A percentile compares a stretch with the other conserved stretches of the same genome.
phyloP scores from a whole-genome alignment of 2,329 filamentous ascomycete genomes.

The Orbilia oligospora region DNA sequence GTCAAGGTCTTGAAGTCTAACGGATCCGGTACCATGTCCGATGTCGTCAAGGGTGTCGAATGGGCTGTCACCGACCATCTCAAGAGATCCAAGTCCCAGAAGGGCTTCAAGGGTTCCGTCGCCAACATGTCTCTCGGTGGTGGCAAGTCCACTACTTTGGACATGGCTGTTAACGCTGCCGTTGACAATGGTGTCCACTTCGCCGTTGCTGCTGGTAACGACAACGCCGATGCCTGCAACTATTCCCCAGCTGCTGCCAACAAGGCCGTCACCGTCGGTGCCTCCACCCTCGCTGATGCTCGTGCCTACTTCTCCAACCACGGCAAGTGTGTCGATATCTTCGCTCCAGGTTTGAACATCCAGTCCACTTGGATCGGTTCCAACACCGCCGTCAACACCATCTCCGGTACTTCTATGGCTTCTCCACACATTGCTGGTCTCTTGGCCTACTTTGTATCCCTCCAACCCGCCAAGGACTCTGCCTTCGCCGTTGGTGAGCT shows the following conservation, averaged over 20 bases:
- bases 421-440: conserved; percentile 97
- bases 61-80: conserved; percentile 87
- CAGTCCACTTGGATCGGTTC: conserved; percentile 98
- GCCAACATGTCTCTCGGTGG: conserved; percentile 99
- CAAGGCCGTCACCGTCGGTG: conserved; percentile 95
- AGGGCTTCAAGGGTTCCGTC: conserved; percentile 98
- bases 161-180: conserved; percentile 70
- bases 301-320: conserved; percentile 99
- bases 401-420: conserved; percentile 99
- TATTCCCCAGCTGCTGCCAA: conserved; percentile 95
- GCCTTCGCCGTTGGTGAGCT: conserved; percentile 90
- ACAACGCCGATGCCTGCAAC: conserved; percentile 99
- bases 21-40: conserved; percentile 97
- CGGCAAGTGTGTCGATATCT: conserved; percentile 91
- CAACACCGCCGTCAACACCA: conserved; percentile 97
- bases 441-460: conserved; percentile 96
- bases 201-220: conserved; percentile 96
- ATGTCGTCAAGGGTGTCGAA: conserved; percentile 98
- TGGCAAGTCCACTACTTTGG: conserved; percentile 93
- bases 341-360: conserved; percentile 92
- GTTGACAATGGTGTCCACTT: conserved; percentile 89
- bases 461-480: conserved; percentile 90
- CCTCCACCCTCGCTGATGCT: conserved; percentile 91
- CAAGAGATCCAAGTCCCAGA: conserved; percentile 88
- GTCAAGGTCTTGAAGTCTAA: conserved; percentile 99